Conservation (phyloP, 2,329 filamentous ascomycete species). For the Talaromyces pinophilus region DNA sequence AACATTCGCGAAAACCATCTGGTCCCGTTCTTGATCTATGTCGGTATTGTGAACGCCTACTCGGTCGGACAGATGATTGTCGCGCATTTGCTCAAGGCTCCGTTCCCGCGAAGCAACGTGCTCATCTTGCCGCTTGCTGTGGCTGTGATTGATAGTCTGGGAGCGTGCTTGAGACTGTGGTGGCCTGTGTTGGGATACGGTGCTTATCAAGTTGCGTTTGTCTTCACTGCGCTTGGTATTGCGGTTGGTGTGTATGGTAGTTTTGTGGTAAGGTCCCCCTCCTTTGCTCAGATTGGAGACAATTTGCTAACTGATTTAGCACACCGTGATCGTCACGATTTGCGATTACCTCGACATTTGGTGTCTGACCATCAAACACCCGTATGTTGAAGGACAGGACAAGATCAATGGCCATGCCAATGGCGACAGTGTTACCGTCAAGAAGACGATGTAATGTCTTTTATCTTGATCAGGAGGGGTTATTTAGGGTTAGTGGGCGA, state of each 20-base stretch:
- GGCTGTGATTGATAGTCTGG: constrained; percentile 78
- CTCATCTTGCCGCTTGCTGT: constrained; percentile 74
- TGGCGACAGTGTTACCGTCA: constrained; percentile 21
- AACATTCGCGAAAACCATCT: constrained; percentile 78
- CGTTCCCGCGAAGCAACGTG: constrained; percentile 89
- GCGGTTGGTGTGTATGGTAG: constrained; percentile 92
- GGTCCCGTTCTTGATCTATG: constrained; percentile 85
- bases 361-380: constrained; percentile 96
- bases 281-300: neutral
- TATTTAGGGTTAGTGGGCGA: too few relatives aligned
- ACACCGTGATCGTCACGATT: constrained; percentile 95
- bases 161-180: constrained; percentile 68
- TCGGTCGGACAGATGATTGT: constrained; percentile 95
- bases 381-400: constrained; percentile 49
- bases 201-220: constrained; percentile 86
- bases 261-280: constrained; percentile 66
- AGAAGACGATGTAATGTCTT: constrained; percentile 15
- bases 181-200: constrained; percentile 67
- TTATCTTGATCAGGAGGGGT: neutral
- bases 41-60: constrained; percentile 89
- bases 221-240: constrained; percentile 83
- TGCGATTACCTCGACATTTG: constrained; percentile 98
- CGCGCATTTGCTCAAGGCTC: constrained; percentile 82
- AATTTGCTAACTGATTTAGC: constrained; percentile 33
- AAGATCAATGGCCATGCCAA: constrained; percentile 26